Percentiles rank a stretch among this genome's conserved stretches.
These are phyloP conservation scores for Besnoitia besnoiti DNA, from an alignment of 169 alveolate genomes.

Conservation along the genomic window DNA sequence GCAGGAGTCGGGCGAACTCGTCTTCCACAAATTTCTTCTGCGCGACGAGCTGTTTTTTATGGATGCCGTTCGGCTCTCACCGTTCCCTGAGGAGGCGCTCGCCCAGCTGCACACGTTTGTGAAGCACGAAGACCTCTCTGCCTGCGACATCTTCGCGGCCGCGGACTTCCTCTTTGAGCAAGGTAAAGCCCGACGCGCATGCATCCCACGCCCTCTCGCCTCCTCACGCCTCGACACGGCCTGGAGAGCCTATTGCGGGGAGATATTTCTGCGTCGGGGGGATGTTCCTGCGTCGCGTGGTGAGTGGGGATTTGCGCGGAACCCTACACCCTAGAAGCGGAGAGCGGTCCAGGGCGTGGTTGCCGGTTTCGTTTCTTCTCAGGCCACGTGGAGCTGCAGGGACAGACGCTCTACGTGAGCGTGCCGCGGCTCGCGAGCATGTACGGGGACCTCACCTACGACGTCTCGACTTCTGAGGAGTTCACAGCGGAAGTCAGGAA, in stretches of 20 bases:
- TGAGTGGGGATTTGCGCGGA: no score
- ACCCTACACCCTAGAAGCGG: no score
- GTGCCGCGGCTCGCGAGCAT: constrained; percentile 13
- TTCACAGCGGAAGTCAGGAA: not conserved
- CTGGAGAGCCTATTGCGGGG: no score
- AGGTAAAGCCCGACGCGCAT: no score
- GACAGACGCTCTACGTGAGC: constrained; percentile 13
- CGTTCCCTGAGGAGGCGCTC: constrained; percentile 43
- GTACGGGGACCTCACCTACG: constrained; percentile 41
- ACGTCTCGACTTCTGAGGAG: constrained; percentile 29
- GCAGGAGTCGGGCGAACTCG: not conserved
- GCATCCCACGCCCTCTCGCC: no score
- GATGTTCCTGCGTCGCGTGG: no score
- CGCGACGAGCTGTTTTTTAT: constrained; percentile 21
- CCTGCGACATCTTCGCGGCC: constrained; percentile 20
- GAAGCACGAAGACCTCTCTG: not conserved
- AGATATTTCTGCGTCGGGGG: no score
- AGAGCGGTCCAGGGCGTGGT: not conserved
- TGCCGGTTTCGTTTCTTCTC: not conserved
- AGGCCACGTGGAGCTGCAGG: constrained; percentile 51
- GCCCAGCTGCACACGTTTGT: constrained; percentile 15
- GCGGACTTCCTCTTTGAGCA: constrained; percentile 21
- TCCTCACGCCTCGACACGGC: no score
- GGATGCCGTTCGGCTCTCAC: constrained; percentile 39
- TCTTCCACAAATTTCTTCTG: not conserved